Evolutionary conservation across 2,329 filamentous ascomycete genomes (phyloP).

Genomic region (Hypoxylon sp.): DNA sequence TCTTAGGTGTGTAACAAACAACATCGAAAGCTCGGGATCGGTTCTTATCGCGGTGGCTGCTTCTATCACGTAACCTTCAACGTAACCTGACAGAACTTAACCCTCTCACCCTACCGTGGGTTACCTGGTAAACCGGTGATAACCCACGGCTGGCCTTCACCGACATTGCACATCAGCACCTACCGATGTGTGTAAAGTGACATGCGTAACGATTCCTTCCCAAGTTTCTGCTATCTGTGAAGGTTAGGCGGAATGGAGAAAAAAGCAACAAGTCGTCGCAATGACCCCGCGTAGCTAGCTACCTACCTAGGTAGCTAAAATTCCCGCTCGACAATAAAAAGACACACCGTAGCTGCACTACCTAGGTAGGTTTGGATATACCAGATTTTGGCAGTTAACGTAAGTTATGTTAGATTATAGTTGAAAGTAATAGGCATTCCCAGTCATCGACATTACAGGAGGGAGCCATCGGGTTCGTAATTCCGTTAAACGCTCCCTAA

Average conservation of each 20-base stretch:
- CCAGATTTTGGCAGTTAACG: too few species aligned
- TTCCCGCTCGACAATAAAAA: too few species aligned
- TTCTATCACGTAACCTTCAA: constrained; percentile 9
- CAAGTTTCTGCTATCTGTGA: neutral
- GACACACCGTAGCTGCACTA: too few species aligned
- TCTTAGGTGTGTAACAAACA: constrained; percentile 4
- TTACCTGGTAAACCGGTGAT: constrained; percentile 34
- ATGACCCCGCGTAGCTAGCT: too few species aligned
- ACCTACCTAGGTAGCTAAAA: too few species aligned
- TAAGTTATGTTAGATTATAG: too few species aligned
- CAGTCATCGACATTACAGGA: neutral
- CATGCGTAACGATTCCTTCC: constrained; percentile 4
- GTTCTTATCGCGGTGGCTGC: constrained; percentile 16
- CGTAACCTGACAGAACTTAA: constrained; percentile 7
- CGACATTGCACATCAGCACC: constrained; percentile 26
- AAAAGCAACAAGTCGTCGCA: too few species aligned
- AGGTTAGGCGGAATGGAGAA: neutral
- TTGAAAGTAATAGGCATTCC: neutral
- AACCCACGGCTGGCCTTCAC: constrained; percentile 28
- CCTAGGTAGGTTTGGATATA: neutral
- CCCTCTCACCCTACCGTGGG: constrained; percentile 7
- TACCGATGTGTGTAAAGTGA: constrained; percentile 9
- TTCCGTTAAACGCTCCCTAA: neutral
- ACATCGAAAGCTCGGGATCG: neutral
- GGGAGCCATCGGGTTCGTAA: constrained; percentile 17